Base-by-base conservation (phyloP, 495 filamentous ascomycete species). In the Talaromyces thailandensis region DNA sequence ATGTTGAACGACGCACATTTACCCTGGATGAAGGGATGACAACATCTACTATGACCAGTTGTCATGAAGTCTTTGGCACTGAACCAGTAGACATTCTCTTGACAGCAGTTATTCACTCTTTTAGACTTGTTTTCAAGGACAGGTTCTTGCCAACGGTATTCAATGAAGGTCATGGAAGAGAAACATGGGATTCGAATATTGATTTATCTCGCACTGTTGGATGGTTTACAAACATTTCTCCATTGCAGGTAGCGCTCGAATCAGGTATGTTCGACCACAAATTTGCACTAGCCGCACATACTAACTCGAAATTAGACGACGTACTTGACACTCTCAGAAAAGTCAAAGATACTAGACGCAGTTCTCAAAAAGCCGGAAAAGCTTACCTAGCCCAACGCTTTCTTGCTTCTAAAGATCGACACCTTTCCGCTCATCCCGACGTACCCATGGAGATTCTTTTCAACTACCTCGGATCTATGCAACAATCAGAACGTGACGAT, bases 361-460 rank as follows among this genome's bases (percentile, higher is more conserved):
- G 71, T 24, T 66, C 80, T 7, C 62, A 68, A 1, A 67, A 71
- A 37, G 75, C 75, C 61, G 79, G 76, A n/a, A 69, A 75, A 28
- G 67, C 73, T 18, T 80, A 79, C 69, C 82, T 82, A 51, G 75
- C 81, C 0, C 74, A 75, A 56, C 79, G 78, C 14, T 74, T 86
- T 28, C 75, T 85, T 24, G 72, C 79, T 11, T 65, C 77, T 9
- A 77, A 79, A 40, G 73, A 71, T 14, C 65, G 72, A 12, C 72
- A 75, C 14, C 60, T 70, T 6, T 77, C 75, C 51, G 62, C 75
- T 26, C 71, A 72, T 11, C 82, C 83, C 32, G 67, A 71, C 24
- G 79, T 81, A 67, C 87, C 87, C 1, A 73, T 89, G 52, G 88
- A 91, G 72, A 81, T 90, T 32, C 75, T 86, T 4, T 88, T 90